These are phyloP conservation scores for Cadophora malorum DNA, from an alignment of 2,329 filamentous ascomycete genomes.

Conservation along the genomic window DNA sequence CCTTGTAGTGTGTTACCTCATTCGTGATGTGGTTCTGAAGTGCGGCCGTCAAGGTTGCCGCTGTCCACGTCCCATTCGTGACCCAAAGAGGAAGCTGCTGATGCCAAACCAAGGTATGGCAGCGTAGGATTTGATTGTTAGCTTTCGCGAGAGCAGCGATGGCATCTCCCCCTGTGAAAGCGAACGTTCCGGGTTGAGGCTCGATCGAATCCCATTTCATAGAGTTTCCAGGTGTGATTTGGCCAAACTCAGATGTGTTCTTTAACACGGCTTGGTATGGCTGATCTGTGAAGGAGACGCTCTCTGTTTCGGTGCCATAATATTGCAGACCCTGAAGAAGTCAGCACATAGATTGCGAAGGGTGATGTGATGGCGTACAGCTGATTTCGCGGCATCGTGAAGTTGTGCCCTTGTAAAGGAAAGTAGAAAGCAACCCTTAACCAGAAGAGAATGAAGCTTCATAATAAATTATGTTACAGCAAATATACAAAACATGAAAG, in stretches of 20 bases:
- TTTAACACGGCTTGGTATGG: conserved; percentile 62
- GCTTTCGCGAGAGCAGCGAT: conserved; percentile 54
- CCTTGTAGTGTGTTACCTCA: conserved; percentile 62
- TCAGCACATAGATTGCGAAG: neutral
- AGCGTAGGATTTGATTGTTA: conserved; percentile 61
- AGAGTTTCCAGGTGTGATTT: conserved; percentile 68
- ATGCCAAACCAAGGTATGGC: conserved; percentile 65
- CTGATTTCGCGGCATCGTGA: conserved; percentile 26
- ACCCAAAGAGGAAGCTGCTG: conserved; percentile 59
- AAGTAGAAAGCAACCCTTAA: conserved; percentile 16
- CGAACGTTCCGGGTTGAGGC: conserved; percentile 61
- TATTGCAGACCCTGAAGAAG: conserved; percentile 46
- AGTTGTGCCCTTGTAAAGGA: conserved; percentile 18
- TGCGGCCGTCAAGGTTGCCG: conserved; percentile 56
- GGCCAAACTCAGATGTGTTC: conserved; percentile 64
- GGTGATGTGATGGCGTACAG: conserved; percentile 10
- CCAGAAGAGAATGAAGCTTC: conserved; percentile 11
- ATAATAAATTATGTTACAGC: neutral
- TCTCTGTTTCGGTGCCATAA: conserved; percentile 65
- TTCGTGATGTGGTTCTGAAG: conserved; percentile 65
- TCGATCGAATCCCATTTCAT: conserved; percentile 69
- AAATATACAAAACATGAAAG: neutral
- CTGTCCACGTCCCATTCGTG: conserved; percentile 46
- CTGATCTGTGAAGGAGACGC: conserved; percentile 56
- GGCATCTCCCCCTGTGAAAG: conserved; percentile 62